Percentiles rank a stretch among this genome's conserved stretches.
Evolutionary conservation across 2,329 filamentous ascomycete genomes (phyloP).

Genomic region (Xylaria sp.): DNA sequence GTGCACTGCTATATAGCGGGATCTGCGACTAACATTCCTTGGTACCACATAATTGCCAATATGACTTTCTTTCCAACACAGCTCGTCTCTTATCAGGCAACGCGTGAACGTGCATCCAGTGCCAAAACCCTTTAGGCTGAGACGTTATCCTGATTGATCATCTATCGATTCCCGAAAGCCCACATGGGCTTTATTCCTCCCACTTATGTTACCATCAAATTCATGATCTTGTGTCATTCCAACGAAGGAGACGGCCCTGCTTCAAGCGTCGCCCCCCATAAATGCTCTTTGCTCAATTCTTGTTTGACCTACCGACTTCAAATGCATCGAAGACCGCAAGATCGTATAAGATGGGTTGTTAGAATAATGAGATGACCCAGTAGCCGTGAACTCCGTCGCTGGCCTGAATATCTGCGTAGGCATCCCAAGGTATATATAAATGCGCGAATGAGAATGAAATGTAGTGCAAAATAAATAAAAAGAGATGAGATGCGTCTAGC

Average conservation of each 20-base stretch:
- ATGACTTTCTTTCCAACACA: background rate
- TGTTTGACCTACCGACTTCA: conserved; percentile 3
- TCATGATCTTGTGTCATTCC: conserved; percentile 2
- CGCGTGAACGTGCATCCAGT: background rate
- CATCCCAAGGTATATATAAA: conserved; percentile 25
- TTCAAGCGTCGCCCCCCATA: background rate
- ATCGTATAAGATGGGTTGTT: background rate
- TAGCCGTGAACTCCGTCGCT: conserved; percentile 36
- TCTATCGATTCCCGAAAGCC: background rate
- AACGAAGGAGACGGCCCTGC: background rate
- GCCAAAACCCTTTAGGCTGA: background rate
- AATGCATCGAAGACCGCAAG: background rate
- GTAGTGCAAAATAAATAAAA: background rate
- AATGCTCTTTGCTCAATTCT: background rate
- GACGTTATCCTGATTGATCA: background rate
- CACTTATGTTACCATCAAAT: conserved; percentile 2
- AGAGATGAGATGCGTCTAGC: conserved; percentile 24
- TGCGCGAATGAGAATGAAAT: conserved; percentile 13
- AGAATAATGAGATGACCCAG: conserved; percentile 16
- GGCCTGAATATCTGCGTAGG: conserved; percentile 26
- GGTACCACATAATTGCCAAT: conserved; percentile 7
- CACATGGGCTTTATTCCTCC: background rate
- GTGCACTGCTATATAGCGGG: background rate
- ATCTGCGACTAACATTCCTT: conserved; percentile 3
- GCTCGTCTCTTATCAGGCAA: background rate